Evolutionary conservation across 306 rosid genomes (phyloP), one percentile per base, ranked within the genome.

Genomic region (Pueraria montana): DNA sequence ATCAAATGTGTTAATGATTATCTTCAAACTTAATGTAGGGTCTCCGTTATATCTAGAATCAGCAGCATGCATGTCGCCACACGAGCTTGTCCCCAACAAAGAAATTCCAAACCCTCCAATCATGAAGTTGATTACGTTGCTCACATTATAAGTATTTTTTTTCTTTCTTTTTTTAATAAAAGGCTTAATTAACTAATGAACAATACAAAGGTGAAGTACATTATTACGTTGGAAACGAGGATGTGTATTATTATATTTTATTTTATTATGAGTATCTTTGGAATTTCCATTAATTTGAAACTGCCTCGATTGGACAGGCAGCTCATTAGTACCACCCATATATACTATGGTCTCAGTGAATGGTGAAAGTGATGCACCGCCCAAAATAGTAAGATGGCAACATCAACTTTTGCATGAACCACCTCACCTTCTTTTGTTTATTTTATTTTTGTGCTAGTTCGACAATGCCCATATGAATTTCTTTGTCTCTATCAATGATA

Each of bases 291-390:
- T 69, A 89, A 83, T 80, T 84, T 45, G 87, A 89, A 89, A 86
- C 81, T 89, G 83, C 91, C 72, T 85, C 43, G 92, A 92, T 91
- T 85, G 90, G 92, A 91, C 92, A 89, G 66, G 84, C 87, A 84
- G 64, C 78, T 84, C 82, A 89, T 81, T 40, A 81, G 89, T 92
- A 85, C 88, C 86, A 77, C 77, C 85, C 89, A 86, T 56, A 89
- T 67, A 85, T 79, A 82, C 78, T 80, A 65, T 62, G 72, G 50
- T 66, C 73, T 80, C 3, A 78, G 83, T 84, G 80, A 87, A 84
- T 50, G 84, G 84, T 81, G 84, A 86, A 86, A 91, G 93, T 56
- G 91, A 85, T 84, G 91, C 89, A 89, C 86, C 84, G 88, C 91
- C 86, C 86, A 81, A 89, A 91, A 84, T 88, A 88, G 92, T 89